A percentile compares a stretch with the other conserved stretches of the same genome.
phyloP scores from a whole-genome alignment of 495 filamentous ascomycete species.

The Xylaria sp. region DNA sequence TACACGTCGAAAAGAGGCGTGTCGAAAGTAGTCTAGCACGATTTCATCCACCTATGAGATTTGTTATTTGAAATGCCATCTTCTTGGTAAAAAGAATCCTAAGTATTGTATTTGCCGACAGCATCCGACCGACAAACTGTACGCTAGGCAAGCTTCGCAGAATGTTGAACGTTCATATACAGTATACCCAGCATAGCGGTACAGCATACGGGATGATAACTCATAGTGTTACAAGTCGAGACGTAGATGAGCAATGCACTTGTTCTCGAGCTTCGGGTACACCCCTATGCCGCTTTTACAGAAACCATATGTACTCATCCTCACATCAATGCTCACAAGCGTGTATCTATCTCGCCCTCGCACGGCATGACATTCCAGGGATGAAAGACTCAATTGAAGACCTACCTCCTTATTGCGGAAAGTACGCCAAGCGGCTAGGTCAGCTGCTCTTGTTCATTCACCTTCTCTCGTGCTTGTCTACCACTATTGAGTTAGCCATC shows the following conservation, averaged over 20 bases:
- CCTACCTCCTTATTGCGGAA: constrained; percentile 35
- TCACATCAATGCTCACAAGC: not conserved
- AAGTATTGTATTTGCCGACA: constrained; percentile 13
- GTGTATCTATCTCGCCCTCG: not conserved
- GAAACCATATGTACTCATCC: not conserved
- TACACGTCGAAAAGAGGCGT: not conserved
- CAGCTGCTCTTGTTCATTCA: not conserved
- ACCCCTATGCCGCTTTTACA: not conserved
- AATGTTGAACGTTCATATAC: not conserved
- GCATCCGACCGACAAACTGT: constrained; percentile 18
- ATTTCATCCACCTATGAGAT: constrained; percentile 1
- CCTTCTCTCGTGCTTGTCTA: constrained; percentile 2
- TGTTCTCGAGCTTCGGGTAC: too few species aligned
- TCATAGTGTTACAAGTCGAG: not conserved
- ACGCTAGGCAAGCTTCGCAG: not conserved
- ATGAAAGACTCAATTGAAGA: constrained; percentile 5
- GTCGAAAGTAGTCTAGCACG: not conserved
- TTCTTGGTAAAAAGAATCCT: not conserved
- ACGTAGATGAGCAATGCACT: not conserved
- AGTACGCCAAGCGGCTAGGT: constrained; percentile 18
- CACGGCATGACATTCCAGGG: not conserved
- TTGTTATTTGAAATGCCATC: not conserved
- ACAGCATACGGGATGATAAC: not conserved
- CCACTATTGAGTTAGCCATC: not conserved
- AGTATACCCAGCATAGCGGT: not conserved